Base-by-base conservation (phyloP, 164 flowering plant species). In the Brasenia schreberi region DNA sequence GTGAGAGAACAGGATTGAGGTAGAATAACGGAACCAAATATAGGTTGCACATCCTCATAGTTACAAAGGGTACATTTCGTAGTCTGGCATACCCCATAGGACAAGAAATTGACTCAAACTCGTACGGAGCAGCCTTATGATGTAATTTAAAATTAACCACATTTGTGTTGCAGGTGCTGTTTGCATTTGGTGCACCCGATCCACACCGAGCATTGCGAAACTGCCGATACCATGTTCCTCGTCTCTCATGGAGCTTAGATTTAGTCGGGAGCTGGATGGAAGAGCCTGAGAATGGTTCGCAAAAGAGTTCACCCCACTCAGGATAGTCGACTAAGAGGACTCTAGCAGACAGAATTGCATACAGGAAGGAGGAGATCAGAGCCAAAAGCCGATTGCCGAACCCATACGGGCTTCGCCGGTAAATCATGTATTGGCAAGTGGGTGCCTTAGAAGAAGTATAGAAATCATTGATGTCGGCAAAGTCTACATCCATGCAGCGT, bases 41-140 rank as follows among this genome's bases (percentile, higher is more conserved):
- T n/a, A 7, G 62, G 62, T 60, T 60, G 62, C 62, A 60, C 23
- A 7, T n/a, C 62, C 62, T 60, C 23, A 60, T 60, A 9, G 62
- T 60, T n/a, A 60, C 6, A 60, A 60, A 60, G 6, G 6, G 11
- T 7, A 60, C 16, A 16, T 60, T 60, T n/a, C 62, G 7, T 5
- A 60, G 11, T 16, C 62, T 60, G 7, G 62, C 7, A 60, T 60
- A 60, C 14, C 62, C 62, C 62, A 60, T 17, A 5, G 62, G 62
- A 19, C 62, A 60, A n/a, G 23, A 5, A 60, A 60, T n/a, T 17
- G 23, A 60, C 19, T 60, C 62, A 16, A 7, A 60, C 16, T 60
- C 62, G 6, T n/a, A 0, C 23, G 17, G 62, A 16, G 11, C 19
- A 60, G 62, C 17, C 6, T 6, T n/a, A 60, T 60, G 62, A 60